Percentiles rank a stretch among this genome's conserved stretches.
phyloP scores from a whole-genome alignment of 768 basidiomycete genomes.

The Cubamyces lactineus region DNA sequence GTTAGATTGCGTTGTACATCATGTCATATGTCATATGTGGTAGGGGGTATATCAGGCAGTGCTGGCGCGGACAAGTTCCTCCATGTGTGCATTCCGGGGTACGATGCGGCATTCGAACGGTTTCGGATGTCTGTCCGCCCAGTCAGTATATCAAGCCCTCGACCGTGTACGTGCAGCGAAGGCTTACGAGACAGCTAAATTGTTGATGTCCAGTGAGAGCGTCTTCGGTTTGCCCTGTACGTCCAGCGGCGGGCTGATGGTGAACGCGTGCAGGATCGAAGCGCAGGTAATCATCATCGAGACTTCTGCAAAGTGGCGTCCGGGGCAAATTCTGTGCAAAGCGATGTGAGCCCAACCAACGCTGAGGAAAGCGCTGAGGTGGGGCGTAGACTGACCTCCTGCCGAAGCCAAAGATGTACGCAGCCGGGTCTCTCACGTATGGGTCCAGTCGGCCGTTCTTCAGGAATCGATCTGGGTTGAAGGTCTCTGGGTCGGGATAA shows the following conservation, averaged over 20 bases:
- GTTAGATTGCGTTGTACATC: background rate
- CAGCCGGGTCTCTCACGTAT: constrained; percentile 11
- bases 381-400: constrained; percentile 20
- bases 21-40: background rate
- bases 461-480: constrained; percentile 21
- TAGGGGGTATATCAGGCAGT: background rate
- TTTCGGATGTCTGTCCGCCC: background rate
- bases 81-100: constrained; percentile 5
- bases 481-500: constrained; percentile 19
- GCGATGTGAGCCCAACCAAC: too few relatives aligned
- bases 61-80: constrained; percentile 6
- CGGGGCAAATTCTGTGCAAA: constrained; percentile 7
- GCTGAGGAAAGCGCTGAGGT: too few relatives aligned
- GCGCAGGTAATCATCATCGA: constrained; percentile 12
- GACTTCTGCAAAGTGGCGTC: constrained; percentile 9
- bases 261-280: constrained; percentile 12
- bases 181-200: constrained; percentile 9
- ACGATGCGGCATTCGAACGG: constrained; percentile 14
- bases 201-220: constrained; percentile 5
- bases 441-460: constrained; percentile 6
- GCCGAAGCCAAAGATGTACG: constrained; percentile 24
- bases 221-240: constrained; percentile 3
- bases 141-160: background rate
- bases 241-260: constrained; percentile 8
- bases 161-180: too few relatives aligned